Conservation (phyloP, 805 yeast species). For the Groenewaldozyma tartarivorans region DNA sequence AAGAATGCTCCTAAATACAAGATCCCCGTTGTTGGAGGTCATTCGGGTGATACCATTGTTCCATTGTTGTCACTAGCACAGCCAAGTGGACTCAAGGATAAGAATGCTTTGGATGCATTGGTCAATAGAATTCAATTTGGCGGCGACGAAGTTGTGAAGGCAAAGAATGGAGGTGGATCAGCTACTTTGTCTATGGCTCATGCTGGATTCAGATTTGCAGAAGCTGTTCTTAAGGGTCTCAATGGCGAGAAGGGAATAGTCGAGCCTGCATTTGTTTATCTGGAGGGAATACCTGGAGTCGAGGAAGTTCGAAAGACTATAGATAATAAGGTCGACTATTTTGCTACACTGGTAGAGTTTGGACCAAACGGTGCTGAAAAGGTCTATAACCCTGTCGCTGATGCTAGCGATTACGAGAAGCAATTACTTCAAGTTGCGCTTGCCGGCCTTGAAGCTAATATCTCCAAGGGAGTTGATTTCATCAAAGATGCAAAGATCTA, state of each 20-base stretch:
- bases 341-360: conserved; percentile 64
- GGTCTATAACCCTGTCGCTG: conserved; percentile 56
- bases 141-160: conserved; percentile 94
- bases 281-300: conserved; percentile 31
- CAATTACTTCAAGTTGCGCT: conserved; percentile 73
- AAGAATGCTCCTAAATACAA: conserved; percentile 37
- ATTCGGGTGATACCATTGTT: conserved; percentile 89
- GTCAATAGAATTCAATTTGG: conserved; percentile 90
- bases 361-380: conserved; percentile 64
- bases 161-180: conserved; percentile 89
- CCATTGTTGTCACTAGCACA: conserved; percentile 54
- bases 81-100: conserved; percentile 26
- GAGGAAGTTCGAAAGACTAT: conserved; percentile 61
- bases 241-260: conserved; percentile 34
- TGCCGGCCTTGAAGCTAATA: conserved; percentile 84
- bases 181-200: conserved; percentile 95
- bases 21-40: conserved; percentile 85
- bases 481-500: conserved; percentile 25
- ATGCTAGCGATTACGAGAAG: conserved; percentile 68
- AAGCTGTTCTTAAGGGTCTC: conserved; percentile 37
- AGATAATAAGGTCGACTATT: conserved; percentile 56
- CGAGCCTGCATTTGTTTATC: conserved; percentile 38
- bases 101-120: conserved; percentile 39
- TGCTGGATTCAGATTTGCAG: conserved; percentile 79
- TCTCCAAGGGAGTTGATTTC: conserved; percentile 86